Base-by-base conservation (phyloP, 805 yeast genomes). In the Hyphopichia homilentoma region DNA sequence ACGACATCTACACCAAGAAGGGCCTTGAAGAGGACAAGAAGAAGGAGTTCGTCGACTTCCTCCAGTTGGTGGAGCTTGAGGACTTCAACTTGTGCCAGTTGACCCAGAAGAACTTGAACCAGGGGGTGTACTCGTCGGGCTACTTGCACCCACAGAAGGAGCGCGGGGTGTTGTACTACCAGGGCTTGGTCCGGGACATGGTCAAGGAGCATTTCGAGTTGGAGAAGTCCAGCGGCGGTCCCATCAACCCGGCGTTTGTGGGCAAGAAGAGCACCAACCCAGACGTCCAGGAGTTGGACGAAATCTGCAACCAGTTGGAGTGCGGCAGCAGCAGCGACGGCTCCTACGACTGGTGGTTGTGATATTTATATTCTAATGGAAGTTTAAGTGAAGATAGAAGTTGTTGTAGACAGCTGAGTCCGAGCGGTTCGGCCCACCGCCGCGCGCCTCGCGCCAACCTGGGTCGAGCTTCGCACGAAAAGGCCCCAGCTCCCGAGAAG, bases 41-140 rank as follows among this genome's bases (percentile, higher is more conserved):
- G 61, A 73, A 74, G 45, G 82, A 76, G 45, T 77, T 77, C 59
- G 78, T 77, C 31, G 82, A 77, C 41, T 77, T 77, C 54, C 62
- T 77, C 55, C 81, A 77, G 52, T 61, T 70, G 50, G 82, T 77
- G 37, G 83, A 77, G 55, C 34, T 58, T 34, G 81, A 75, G 50
- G 82, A 77, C 55, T 77, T 61, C 56, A 73, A 77, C 50, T 60
- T 77, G 41, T 77, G 81, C 58, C 75, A 65, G 34, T 61, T 63
- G 48, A 77, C 83, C 6, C 82, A 77, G 48, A 71, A 72, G 59
- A 77, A 77, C 59, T 63, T 77, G 50, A 74, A 74, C 55, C 77
- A 75, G 52, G 81, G 82, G 18, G 61, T 77, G 27, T 77, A 77
- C 52, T 59, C 71, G 3, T 68, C 81, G 4, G 83, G 83, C 3